Conservation (phyloP, 805 yeast genomes). For the Starmerella tilneyi region DNA sequence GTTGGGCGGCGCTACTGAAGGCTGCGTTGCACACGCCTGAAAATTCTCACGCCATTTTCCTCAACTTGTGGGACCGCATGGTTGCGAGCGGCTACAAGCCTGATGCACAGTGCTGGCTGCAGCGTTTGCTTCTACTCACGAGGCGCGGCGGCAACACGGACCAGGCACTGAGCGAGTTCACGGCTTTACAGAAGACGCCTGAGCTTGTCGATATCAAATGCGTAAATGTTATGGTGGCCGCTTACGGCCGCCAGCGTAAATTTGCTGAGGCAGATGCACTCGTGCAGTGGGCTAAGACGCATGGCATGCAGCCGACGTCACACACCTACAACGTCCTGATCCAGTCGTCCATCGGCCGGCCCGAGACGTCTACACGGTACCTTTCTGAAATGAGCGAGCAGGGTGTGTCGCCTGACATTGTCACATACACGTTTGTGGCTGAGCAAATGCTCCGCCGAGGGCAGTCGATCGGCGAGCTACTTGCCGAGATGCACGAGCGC, state of each 20-base stretch:
- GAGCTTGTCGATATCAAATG: constrained; percentile 32
- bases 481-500: constrained; percentile 36
- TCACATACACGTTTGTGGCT: constrained; percentile 51
- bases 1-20: constrained; percentile 53
- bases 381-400: constrained; percentile 38
- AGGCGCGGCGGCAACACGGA: constrained; percentile 33
- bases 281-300: constrained; percentile 31
- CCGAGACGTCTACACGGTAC: constrained; percentile 37
- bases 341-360: constrained; percentile 34
- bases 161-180: constrained; percentile 36
- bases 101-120: constrained; percentile 36
- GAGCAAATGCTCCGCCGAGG: constrained; percentile 43
- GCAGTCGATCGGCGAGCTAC: constrained; percentile 34
- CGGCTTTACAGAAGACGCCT: constrained; percentile 29
- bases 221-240: constrained; percentile 37
- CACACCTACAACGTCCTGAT: constrained; percentile 46
- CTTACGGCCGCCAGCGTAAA: constrained; percentile 35
- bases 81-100: constrained; percentile 34
- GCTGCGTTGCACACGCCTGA: constrained; percentile 34
- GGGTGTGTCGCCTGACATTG: constrained; percentile 45
- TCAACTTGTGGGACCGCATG: constrained; percentile 34
- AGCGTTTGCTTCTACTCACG: constrained; percentile 42
- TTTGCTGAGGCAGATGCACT: constrained; percentile 39
- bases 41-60: constrained; percentile 25
- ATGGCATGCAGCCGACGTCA: constrained; percentile 38